A percentile compares a stretch with the other conserved stretches of the same genome.
phyloP scores from a whole-genome alignment of 192 early-diverging fungal species.

The Backusella tarrabulga region DNA sequence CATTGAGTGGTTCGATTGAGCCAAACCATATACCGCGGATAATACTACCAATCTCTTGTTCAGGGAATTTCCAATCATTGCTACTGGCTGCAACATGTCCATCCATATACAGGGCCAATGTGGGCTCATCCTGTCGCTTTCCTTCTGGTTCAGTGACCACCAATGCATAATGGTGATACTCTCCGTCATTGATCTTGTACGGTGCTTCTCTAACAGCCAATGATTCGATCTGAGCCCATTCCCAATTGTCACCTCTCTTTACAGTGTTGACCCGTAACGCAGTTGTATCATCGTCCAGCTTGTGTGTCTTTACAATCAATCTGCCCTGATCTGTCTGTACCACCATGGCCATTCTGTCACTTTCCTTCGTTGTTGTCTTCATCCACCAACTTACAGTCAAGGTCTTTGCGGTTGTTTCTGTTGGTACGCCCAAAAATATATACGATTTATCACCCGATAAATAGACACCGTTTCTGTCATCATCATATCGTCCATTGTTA shows the following conservation, averaged over 20 bases:
- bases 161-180: conserved; percentile 31
- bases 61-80: conserved; percentile 14
- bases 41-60: not conserved
- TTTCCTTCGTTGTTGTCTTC: conserved; percentile 15
- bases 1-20: conserved; percentile 27
- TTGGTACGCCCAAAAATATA: conserved; percentile 29
- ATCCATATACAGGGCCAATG: conserved; percentile 31
- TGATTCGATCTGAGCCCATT: not conserved
- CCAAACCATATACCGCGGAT: conserved; percentile 37
- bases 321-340: conserved; percentile 31
- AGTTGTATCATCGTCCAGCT: not conserved
- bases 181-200: not conserved
- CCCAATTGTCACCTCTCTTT: not conserved
- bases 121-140: not conserved
- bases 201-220: not conserved
- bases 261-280: not conserved
- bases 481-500: conserved; percentile 11
- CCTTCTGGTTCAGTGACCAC: not conserved
- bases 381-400: conserved; percentile 39
- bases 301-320: conserved; percentile 12
- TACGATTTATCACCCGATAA: conserved; percentile 25
- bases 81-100: conserved; percentile 28
- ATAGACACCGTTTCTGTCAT: conserved; percentile 5
- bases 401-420: not conserved
- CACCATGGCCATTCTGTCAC: conserved; percentile 25